Evolutionary conservation across 2,329 filamentous ascomycete species (phyloP).

Genomic region (Verticillium longisporum): DNA sequence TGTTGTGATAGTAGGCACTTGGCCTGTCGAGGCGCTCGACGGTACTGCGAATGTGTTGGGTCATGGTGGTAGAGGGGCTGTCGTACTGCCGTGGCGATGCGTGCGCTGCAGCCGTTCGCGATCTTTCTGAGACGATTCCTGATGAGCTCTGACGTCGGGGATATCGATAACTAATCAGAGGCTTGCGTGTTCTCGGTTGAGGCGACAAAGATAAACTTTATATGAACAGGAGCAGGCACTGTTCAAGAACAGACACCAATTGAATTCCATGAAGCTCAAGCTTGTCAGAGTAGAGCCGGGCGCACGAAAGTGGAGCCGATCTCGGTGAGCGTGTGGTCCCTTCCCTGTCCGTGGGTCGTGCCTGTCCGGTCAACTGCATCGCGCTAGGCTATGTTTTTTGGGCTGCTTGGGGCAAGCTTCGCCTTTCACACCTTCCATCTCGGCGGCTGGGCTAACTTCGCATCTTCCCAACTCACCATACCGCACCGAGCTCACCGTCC

Average conservation of each 20-base stretch:
- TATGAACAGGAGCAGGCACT: neutral
- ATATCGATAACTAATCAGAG: too few species aligned
- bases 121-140: too few species aligned
- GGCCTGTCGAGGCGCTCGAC: constrained; percentile 90
- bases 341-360: neutral
- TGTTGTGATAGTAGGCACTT: constrained; percentile 84
- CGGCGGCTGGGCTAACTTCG: neutral
- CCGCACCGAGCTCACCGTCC: neutral
- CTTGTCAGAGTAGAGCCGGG: neutral
- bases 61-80: constrained; percentile 28
- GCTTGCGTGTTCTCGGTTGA: too few species aligned
- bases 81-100: neutral
- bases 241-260: neutral
- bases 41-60: constrained; percentile 52
- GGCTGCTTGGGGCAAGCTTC: neutral
- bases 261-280: neutral
- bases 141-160: too few species aligned
- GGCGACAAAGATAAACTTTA: too few species aligned
- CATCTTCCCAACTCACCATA: neutral
- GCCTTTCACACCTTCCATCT: neutral
- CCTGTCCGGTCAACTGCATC: neutral
- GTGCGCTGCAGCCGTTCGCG: neutral
- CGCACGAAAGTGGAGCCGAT: neutral
- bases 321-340: neutral
- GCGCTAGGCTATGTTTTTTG: neutral